phyloP scores from a whole-genome alignment of 257 asterid genomes.

The Henckelia pumila region DNA sequence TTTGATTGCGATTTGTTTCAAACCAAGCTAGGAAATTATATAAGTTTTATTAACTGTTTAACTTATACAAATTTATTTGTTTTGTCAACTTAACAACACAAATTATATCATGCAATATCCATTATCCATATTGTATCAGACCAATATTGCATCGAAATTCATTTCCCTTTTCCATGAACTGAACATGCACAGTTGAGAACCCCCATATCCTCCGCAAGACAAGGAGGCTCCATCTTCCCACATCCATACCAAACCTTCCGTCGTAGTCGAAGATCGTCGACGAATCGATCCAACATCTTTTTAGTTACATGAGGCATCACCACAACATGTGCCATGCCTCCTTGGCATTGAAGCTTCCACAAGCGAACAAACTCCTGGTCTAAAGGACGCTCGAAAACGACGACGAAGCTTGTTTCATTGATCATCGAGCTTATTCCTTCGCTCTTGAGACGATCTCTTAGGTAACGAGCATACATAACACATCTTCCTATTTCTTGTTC shows the following conservation, averaged over 20 bases:
- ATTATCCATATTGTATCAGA: too few species aligned
- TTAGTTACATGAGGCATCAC: slow-evolving; percentile 52
- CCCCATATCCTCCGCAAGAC: slow-evolving; percentile 53
- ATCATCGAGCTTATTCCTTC: slow-evolving; percentile 49
- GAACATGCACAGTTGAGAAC: slow-evolving; percentile 27
- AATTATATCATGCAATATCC: too few species aligned
- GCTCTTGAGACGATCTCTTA: slow-evolving; percentile 42
- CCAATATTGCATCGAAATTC: too few species aligned
- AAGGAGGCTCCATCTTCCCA: slow-evolving; percentile 36
- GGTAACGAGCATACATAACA: slow-evolving; percentile 49
- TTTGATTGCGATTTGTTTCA: too few species aligned
- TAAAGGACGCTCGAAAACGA: slow-evolving; percentile 53
- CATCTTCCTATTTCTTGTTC: slow-evolving; percentile 48
- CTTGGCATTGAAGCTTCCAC: slow-evolving; percentile 56
- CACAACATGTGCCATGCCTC: slow-evolving; percentile 53
- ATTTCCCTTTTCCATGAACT: slow-evolving; percentile 6
- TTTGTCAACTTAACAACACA: too few species aligned
- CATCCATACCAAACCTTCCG: slow-evolving; percentile 43
- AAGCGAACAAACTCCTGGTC: slow-evolving; percentile 42
- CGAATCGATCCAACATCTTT: slow-evolving; percentile 48
- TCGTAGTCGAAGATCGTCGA: slow-evolving; percentile 33
- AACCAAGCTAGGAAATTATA: too few species aligned
- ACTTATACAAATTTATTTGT: too few species aligned
- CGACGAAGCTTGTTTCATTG: slow-evolving; percentile 53
- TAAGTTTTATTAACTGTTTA: too few species aligned